Percentiles rank a stretch among this genome's conserved stretches.
Evolutionary conservation across 768 basidiomycete species (phyloP).

Genomic region (Glaciozyma martinii): DNA sequence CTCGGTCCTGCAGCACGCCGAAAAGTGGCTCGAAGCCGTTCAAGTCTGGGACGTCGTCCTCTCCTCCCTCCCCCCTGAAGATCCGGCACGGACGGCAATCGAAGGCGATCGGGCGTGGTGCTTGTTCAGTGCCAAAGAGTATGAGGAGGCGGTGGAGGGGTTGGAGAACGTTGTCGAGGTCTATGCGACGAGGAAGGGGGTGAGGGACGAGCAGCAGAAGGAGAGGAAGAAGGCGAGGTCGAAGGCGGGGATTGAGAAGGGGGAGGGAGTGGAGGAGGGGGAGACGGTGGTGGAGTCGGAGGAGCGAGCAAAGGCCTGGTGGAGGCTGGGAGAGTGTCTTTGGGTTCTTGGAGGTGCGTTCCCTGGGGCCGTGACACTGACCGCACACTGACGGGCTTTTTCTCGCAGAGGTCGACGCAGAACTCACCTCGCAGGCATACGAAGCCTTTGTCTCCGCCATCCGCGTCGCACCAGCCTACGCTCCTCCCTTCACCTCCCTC

Average conservation of each 20-base stretch:
- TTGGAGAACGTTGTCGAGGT: slow-evolving; percentile 20
- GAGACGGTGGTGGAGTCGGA: slow-evolving; percentile 49
- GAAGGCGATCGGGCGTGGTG: slow-evolving; percentile 84
- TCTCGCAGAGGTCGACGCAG: slow-evolving; percentile 41
- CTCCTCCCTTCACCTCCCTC: slow-evolving; percentile 86
- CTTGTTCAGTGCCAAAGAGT: slow-evolving; percentile 45
- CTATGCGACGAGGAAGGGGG: slow-evolving; percentile 15
- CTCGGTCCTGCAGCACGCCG: slow-evolving; percentile 56
- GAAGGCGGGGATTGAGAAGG: slow-evolving; percentile 40
- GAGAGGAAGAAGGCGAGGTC: slow-evolving; percentile 24
- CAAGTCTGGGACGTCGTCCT: slow-evolving; percentile 54
- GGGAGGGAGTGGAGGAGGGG: slow-evolving; percentile 46
- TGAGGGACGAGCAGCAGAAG: slow-evolving; percentile 23
- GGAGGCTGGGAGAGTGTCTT: slow-evolving; percentile 69
- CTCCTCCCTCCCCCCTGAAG: slow-evolving; percentile 42
- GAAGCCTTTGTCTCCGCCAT: slow-evolving; percentile 68
- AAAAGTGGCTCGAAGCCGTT: slow-evolving; percentile 61
- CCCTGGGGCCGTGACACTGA: not conserved
- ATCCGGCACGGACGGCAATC: slow-evolving; percentile 49
- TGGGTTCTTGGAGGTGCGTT: slow-evolving; percentile 63
- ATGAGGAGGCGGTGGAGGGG: slow-evolving; percentile 37
- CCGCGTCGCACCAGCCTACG: slow-evolving; percentile 63
- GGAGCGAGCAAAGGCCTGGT: slow-evolving; percentile 70
- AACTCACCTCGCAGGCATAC: slow-evolving; percentile 57
- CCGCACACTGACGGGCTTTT: not conserved